Evolutionary conservation across 768 basidiomycete species (phyloP).

Genomic region (Phylloporus sp.): DNA sequence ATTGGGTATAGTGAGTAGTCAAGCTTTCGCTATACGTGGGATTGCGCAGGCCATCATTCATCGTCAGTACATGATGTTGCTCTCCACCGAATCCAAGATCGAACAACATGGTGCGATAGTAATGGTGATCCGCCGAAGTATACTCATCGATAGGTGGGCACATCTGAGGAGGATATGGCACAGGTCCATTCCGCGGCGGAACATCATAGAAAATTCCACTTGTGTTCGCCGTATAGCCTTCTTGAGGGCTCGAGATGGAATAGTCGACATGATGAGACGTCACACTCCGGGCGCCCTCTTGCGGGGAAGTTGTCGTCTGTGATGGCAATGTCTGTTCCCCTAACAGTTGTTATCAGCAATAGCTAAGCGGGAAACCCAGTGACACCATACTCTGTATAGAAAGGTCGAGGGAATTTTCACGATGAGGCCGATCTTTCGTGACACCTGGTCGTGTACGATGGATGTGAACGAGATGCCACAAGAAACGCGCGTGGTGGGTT

Average conservation of each 20-base stretch:
- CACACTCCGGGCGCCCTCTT: slow-evolving; percentile 11
- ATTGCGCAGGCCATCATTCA: slow-evolving; percentile 24
- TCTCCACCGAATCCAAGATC: slow-evolving; percentile 63
- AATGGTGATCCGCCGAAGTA: slow-evolving; percentile 54
- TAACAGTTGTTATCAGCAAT: slow-evolving; percentile 12
- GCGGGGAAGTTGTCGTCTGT: slow-evolving; percentile 24
- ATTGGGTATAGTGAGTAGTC: slow-evolving; percentile 29
- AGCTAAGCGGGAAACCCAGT: neutral
- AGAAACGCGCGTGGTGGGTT: slow-evolving; percentile 76
- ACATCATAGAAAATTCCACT: slow-evolving; percentile 12
- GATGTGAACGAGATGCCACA: slow-evolving; percentile 63
- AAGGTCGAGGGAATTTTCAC: slow-evolving; percentile 48
- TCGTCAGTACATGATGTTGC: slow-evolving; percentile 22
- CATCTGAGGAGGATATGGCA: slow-evolving; percentile 29
- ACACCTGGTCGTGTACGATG: slow-evolving; percentile 46
- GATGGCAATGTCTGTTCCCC: slow-evolving; percentile 19
- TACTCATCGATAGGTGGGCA: slow-evolving; percentile 26
- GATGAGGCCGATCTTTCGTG: slow-evolving; percentile 35
- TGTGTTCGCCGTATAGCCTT: slow-evolving; percentile 15
- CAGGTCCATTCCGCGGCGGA: slow-evolving; percentile 11
- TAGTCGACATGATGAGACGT: slow-evolving; percentile 15
- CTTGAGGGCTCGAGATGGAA: slow-evolving; percentile 13
- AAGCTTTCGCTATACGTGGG: slow-evolving; percentile 33
- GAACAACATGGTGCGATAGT: slow-evolving; percentile 71
- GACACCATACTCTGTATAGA: slow-evolving; percentile 45